phyloP scores from a whole-genome alignment of 495 filamentous ascomycete genomes.

The Lasiosphaeria miniovina region DNA sequence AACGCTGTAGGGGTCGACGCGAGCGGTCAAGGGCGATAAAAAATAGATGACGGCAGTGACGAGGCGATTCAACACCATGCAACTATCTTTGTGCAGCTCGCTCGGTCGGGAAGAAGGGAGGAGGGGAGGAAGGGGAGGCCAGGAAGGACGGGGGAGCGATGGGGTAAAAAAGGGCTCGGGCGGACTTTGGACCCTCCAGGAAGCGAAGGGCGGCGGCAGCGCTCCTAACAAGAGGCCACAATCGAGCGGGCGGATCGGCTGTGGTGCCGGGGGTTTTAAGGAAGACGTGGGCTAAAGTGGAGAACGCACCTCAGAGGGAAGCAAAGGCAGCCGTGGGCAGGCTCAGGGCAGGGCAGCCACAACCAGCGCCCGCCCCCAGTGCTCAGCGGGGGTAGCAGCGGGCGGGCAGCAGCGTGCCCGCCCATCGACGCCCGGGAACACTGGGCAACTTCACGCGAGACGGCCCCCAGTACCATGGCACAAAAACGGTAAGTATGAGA shows the following conservation, averaged over 20 bases:
- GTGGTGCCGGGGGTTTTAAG: conserved; percentile 35
- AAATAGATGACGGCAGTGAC: neutral
- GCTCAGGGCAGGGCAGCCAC: neutral
- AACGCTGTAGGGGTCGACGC: conserved; percentile 7
- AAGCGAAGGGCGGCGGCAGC: conserved; percentile 34
- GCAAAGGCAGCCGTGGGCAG: conserved; percentile 7
- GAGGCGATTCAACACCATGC: neutral
- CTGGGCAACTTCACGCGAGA: too few relatives aligned
- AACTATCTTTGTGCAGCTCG: conserved; percentile 2
- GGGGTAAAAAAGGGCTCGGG: conserved; percentile 36
- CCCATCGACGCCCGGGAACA: too few relatives aligned
- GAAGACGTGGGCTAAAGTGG: conserved; percentile 31
- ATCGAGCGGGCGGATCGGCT: conserved; percentile 39
- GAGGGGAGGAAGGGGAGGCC: conserved; percentile 18
- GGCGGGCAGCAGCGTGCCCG: too few relatives aligned
- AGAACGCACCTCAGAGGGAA: conserved; percentile 10
- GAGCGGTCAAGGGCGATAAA: conserved; percentile 3
- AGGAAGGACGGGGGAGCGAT: conserved; percentile 30
- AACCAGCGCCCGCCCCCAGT: too few relatives aligned
- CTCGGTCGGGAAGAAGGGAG: conserved; percentile 9
- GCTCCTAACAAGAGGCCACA: conserved; percentile 29
- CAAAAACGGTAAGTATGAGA: too few relatives aligned
- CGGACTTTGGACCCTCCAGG: conserved; percentile 25
- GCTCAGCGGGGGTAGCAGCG: too few relatives aligned
- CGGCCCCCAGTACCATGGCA: too few relatives aligned